phyloP scores from a whole-genome alignment of 768 basidiomycete species.

The Tulasnella sp. region DNA sequence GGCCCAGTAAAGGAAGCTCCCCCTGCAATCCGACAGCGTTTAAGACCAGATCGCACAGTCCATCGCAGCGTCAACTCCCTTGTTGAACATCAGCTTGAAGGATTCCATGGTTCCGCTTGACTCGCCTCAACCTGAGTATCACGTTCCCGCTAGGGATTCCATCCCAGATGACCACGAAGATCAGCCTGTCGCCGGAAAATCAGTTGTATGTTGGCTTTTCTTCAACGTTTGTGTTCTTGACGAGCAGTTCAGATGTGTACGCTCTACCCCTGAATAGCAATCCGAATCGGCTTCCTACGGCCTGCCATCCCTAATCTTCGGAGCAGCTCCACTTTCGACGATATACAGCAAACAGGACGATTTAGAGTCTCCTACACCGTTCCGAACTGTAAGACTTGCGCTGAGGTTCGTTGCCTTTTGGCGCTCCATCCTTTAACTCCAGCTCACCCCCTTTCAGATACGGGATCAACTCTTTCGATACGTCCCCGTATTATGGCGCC shows the following conservation, averaged over 20 bases:
- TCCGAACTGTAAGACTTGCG: conserved; percentile 68
- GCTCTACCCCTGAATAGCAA: neutral
- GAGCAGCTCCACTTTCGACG: conserved; percentile 65
- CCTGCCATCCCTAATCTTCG: conserved; percentile 58
- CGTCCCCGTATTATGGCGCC: conserved; percentile 72
- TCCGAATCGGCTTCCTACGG: conserved; percentile 19
- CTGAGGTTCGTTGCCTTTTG: conserved; percentile 53
- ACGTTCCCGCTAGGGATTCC: conserved; percentile 36
- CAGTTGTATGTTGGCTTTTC: conserved; percentile 38
- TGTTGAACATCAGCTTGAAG: neutral
- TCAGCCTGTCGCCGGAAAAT: conserved; percentile 39
- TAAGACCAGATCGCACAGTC: neutral
- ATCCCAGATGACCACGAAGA: conserved; percentile 47
- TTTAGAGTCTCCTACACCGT: conserved; percentile 53
- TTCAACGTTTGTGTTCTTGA: neutral
- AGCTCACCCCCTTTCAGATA: conserved; percentile 49
- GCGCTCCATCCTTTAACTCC: neutral
- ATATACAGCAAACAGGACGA: conserved; percentile 63
- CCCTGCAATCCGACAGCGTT: neutral
- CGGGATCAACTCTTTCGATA: conserved; percentile 78
- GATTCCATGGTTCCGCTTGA: conserved; percentile 38
- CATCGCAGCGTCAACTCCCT: neutral
- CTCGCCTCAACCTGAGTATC: conserved; percentile 44
- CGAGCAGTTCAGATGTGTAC: neutral
- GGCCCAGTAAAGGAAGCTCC: neutral